Evolutionary conservation across 768 basidiomycete species (phyloP).

Genomic region (Naganishia antarctica): DNA sequence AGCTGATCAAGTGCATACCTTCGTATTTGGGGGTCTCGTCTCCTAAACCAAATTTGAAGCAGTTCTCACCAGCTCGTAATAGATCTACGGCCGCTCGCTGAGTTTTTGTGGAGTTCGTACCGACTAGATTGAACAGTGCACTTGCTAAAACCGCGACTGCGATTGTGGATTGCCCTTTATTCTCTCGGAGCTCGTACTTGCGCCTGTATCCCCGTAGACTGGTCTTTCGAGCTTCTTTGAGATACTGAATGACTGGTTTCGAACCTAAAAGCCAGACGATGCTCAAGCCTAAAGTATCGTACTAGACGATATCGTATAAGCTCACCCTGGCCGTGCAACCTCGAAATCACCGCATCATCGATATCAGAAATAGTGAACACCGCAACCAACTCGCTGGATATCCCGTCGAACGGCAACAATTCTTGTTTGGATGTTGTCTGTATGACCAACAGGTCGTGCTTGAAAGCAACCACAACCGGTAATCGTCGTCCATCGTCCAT

Average conservation of each 20-base stretch:
- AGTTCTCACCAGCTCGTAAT: not conserved
- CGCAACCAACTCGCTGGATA: conserved; percentile 17
- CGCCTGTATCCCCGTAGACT: not conserved
- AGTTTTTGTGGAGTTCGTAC: conserved; percentile 5
- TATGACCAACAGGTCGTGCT: conserved; percentile 19
- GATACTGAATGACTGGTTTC: conserved; percentile 15
- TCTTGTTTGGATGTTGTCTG: conserved; percentile 23
- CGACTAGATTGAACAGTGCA: conserved; percentile 15
- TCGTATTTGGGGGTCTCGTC: conserved; percentile 19
- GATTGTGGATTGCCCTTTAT: conserved; percentile 9
- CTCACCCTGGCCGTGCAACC: conserved; percentile 20
- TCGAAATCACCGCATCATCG: conserved; percentile 10
- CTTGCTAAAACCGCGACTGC: conserved; percentile 12
- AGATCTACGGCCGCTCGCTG: not conserved
- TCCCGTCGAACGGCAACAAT: conserved; percentile 18
- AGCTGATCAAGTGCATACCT: not conserved
- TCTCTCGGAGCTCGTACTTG: conserved; percentile 4
- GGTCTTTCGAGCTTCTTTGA: conserved; percentile 10
- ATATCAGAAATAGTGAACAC: conserved; percentile 19
- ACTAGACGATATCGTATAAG: too few species aligned
- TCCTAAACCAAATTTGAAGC: conserved; percentile 14
- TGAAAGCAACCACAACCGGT: conserved; percentile 13
- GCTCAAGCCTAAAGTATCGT: not conserved
- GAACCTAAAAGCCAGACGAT: not conserved
- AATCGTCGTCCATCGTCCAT: conserved; percentile 23